A percentile compares a stretch with the other conserved stretches of the same genome.
phyloP scores from a whole-genome alignment of 2,329 filamentous ascomycete species.

The Fusarium zealandicum region DNA sequence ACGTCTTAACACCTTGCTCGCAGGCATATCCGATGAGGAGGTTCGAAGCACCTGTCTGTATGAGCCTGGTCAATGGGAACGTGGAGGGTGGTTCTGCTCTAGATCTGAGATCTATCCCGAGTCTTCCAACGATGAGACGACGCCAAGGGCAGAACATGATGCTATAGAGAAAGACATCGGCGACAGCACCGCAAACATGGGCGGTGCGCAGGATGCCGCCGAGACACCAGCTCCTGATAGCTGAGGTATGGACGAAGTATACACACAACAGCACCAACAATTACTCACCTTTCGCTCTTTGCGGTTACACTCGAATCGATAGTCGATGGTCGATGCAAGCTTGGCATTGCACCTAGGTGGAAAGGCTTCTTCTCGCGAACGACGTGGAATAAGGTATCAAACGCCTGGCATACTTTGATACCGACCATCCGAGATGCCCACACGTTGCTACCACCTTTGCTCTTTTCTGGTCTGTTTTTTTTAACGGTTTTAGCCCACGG shows the following conservation, averaged over 20 bases:
- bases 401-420: background rate
- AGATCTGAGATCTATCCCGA: conserved; percentile 18
- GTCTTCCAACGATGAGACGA: conserved; percentile 34
- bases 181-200: background rate
- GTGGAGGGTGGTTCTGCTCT: conserved; percentile 79
- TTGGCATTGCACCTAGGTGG: background rate
- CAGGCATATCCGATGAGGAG: conserved; percentile 70
- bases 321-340: background rate
- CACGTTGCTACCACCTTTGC: background rate
- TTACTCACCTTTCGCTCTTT: background rate
- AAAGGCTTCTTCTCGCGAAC: background rate
- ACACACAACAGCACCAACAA: background rate
- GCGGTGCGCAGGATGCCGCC: background rate
- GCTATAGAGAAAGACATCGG: conserved; percentile 25
- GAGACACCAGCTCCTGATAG: background rate
- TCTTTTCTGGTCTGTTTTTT: conserved; percentile 1
- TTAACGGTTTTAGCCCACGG: conserved; percentile 14
- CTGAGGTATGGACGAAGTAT: background rate
- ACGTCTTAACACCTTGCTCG: conserved; percentile 72
- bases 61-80: conserved; percentile 76
- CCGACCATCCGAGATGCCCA: background rate
- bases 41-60: conserved; percentile 71
- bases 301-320: background rate
- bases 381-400: background rate
- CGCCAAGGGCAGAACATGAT: conserved; percentile 39